phyloP scores from a whole-genome alignment of 1,139 yeast genomes.

The Meyerozyma smithsonii region DNA sequence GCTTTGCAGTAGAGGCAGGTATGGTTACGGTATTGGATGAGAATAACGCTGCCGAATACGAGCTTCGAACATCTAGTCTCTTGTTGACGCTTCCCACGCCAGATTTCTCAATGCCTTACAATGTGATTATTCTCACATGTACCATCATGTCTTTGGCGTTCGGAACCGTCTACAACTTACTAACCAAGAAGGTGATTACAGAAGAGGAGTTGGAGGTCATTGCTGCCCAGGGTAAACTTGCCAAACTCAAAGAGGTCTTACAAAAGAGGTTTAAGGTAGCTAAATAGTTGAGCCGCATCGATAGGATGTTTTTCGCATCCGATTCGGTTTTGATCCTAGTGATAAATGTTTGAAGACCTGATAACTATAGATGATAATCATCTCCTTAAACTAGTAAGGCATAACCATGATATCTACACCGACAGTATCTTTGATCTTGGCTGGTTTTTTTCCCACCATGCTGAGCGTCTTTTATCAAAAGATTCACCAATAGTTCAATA shows the following conservation, averaged over 20 bases:
- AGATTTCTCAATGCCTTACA: slow-evolving; percentile 98
- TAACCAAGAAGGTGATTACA: slow-evolving; percentile 71
- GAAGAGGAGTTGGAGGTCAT: slow-evolving; percentile 64
- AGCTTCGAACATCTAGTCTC: slow-evolving; percentile 77
- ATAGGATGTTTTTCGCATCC: not conserved
- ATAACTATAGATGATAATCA: not conserved
- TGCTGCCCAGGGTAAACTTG: slow-evolving; percentile 8
- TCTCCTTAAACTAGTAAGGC: not conserved
- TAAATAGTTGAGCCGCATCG: not conserved
- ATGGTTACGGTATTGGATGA: slow-evolving; percentile 53
- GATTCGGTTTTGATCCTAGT: not conserved
- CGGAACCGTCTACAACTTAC: slow-evolving; percentile 78
- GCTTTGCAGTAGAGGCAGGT: slow-evolving; percentile 91
- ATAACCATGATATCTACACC: not conserved
- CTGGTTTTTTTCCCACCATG: not conserved
- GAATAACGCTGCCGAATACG: slow-evolving; percentile 32
- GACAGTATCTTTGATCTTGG: not conserved
- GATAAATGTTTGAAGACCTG: not conserved
- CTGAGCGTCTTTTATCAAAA: slow-evolving; percentile 12
- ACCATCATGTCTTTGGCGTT: slow-evolving; percentile 90
- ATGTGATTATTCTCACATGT: slow-evolving; percentile 89
- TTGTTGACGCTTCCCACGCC: slow-evolving; percentile 90
- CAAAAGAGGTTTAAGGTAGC: not conserved
- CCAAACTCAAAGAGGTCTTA: not conserved
- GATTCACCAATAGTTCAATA: slow-evolving; percentile 19